Evolutionary conservation across 2,329 filamentous ascomycete genomes (phyloP).

Genomic region (Aspergillus sp.): DNA sequence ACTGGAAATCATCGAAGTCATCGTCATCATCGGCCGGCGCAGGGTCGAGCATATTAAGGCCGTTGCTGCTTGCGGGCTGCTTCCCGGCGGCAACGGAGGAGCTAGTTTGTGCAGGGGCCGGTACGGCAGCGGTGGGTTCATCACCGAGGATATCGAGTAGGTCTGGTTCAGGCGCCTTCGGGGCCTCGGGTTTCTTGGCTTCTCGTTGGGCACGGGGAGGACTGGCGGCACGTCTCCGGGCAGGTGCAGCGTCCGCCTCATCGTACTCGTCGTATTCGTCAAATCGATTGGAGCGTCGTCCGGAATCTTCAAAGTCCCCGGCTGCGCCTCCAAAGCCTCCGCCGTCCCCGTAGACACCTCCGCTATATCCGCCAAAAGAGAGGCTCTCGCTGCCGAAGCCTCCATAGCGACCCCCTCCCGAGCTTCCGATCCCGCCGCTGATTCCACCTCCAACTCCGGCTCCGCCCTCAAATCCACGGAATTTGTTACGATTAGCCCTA

Average conservation of each 20-base stretch:
- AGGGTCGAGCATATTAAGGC: conserved; percentile 49
- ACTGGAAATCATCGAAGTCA: conserved; percentile 95
- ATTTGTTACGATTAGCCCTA: conserved; percentile 86
- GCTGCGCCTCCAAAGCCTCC: conserved; percentile 84
- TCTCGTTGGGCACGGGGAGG: conserved; percentile 40
- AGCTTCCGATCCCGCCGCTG: conserved; percentile 42
- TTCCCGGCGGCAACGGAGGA: conserved; percentile 44
- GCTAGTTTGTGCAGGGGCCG: conserved; percentile 30
- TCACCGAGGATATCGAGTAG: conserved; percentile 83
- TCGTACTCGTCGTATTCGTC: conserved; percentile 98
- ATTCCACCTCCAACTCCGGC: conserved; percentile 58
- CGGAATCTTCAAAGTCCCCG: conserved; percentile 67
- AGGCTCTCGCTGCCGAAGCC: conserved; percentile 83
- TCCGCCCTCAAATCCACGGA: conserved; percentile 89
- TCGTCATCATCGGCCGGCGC: conserved; percentile 72
- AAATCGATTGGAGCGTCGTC: conserved; percentile 70
- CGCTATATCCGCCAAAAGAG: conserved; percentile 66
- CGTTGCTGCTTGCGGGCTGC: conserved; percentile 46
- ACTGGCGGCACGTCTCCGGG: conserved; percentile 53
- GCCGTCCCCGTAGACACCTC: conserved; percentile 88
- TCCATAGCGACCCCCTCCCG: conserved; percentile 66
- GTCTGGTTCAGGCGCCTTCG: conserved; percentile 86
- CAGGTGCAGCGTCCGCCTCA: conserved; percentile 62
- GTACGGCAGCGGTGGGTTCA: conserved; percentile 55
- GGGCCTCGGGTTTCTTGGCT: conserved; percentile 65